Evolutionary conservation across 371 early-diverging fungal species (phyloP).

Genomic region (Chytridium lagenaria): DNA sequence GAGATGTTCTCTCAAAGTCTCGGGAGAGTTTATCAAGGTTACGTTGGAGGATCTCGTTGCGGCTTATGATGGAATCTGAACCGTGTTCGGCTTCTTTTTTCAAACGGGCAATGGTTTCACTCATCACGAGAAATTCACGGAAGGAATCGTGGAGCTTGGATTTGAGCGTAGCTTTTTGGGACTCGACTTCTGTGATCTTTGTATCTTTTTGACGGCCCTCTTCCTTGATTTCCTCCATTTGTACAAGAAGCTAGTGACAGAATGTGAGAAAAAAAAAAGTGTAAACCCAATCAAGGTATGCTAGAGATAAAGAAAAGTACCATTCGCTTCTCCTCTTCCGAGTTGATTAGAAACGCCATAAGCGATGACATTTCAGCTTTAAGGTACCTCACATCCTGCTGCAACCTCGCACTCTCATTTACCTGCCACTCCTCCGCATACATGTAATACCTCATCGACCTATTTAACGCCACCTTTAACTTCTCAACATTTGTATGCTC

Average conservation of each 20-base stretch:
- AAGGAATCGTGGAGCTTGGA: slow-evolving; percentile 50
- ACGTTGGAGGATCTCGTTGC: slow-evolving; percentile 55
- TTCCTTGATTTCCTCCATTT: slow-evolving; percentile 42
- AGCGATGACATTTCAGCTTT: slow-evolving; percentile 56
- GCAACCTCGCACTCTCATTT: slow-evolving; percentile 50
- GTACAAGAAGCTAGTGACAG: slow-evolving; percentile 37
- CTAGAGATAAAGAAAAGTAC: slow-evolving; percentile 20
- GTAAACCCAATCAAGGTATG: no score
- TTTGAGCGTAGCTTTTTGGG: slow-evolving; percentile 43
- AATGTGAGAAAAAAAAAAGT: slow-evolving; percentile 3
- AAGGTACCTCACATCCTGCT: slow-evolving; percentile 50
- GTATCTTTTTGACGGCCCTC: slow-evolving; percentile 37
- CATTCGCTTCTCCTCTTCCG: slow-evolving; percentile 56
- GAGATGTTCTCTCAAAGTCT: slow-evolving; percentile 51
- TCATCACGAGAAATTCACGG: slow-evolving; percentile 55
- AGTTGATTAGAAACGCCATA: slow-evolving; percentile 57
- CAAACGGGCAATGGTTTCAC: slow-evolving; percentile 48
- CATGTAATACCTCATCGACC: slow-evolving; percentile 52
- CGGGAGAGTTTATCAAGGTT: slow-evolving; percentile 52
- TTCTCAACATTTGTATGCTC: slow-evolving; percentile 48
- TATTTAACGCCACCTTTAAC: slow-evolving; percentile 48
- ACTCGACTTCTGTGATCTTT: slow-evolving; percentile 34
- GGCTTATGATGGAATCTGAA: slow-evolving; percentile 44
- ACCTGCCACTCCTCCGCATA: slow-evolving; percentile 62
- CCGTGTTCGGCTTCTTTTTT: slow-evolving; percentile 53